phyloP scores from a whole-genome alignment of 2,329 filamentous ascomycete genomes.

The Gnomoniopsis smithogilvyi region DNA sequence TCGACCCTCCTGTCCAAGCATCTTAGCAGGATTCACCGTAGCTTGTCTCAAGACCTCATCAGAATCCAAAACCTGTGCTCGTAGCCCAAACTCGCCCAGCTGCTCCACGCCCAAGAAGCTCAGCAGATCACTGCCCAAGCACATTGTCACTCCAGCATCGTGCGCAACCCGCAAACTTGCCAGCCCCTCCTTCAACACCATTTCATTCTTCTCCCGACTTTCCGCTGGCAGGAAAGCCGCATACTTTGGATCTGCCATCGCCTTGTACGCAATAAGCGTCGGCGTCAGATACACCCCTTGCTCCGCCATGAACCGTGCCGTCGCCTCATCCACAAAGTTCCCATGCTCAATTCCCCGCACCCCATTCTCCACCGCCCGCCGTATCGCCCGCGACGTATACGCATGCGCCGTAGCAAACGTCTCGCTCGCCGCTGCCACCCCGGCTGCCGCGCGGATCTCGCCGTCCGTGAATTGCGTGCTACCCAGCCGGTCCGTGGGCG shows the following conservation, averaged over 20 bases:
- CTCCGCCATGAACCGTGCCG: slow-evolving; percentile 42
- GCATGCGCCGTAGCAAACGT: slow-evolving; percentile 51
- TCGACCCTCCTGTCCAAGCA: slow-evolving; percentile 38
- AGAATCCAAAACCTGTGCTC: neutral
- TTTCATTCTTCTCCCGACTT: slow-evolving; percentile 13
- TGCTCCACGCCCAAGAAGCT: slow-evolving; percentile 16
- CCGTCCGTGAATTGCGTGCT: slow-evolving; percentile 54
- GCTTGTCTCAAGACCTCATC: slow-evolving; percentile 18
- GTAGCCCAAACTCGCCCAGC: slow-evolving; percentile 15
- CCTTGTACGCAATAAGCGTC: slow-evolving; percentile 42
- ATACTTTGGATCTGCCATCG: slow-evolving; percentile 28
- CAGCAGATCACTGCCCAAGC: slow-evolving; percentile 14
- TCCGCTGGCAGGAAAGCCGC: slow-evolving; percentile 7
- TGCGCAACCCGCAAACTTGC: slow-evolving; percentile 5
- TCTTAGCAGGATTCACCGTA: slow-evolving; percentile 41
- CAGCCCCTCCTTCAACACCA: slow-evolving; percentile 7
- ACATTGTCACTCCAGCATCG: slow-evolving; percentile 15
- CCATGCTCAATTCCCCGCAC: slow-evolving; percentile 44
- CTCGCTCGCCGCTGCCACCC: slow-evolving; percentile 37
- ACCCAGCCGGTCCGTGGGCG: slow-evolving; percentile 49
- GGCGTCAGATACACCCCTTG: slow-evolving; percentile 44
- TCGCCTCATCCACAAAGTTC: slow-evolving; percentile 30
- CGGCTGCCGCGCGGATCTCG: slow-evolving; percentile 47
- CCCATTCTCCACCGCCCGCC: slow-evolving; percentile 45
- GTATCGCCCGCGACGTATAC: slow-evolving; percentile 45